Base-by-base conservation (phyloP, 1,284 basidiomycete species). In the Ustilago nuda region DNA sequence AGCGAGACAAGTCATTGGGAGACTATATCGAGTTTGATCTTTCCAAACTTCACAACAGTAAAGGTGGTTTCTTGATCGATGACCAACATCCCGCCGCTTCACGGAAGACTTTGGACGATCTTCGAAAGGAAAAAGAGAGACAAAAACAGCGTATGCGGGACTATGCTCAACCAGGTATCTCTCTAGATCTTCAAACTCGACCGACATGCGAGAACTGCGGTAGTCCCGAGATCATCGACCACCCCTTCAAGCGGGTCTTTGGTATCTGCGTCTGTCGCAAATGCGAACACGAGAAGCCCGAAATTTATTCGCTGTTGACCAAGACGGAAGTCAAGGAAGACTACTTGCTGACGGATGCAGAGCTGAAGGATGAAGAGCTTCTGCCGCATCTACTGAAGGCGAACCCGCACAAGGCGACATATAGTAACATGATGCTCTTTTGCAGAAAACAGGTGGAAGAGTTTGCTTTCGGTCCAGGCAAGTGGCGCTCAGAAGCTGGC, bases 351-450 rank as follows among this genome's bases (percentile, higher is more conserved):
- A 97, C 95, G 8, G 94, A 95, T 93, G 94, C 94, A 30, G 97
- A 99, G 86, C 89, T 99, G 37, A 91, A 92, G 61, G 97, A 99
- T 85, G 91, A 92, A 78, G 94, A 98, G 79, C 87, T 93, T 23
- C 89, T 99, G 72, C 96, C 95, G 0, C 97, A 99, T 86, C 88
- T 98, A 19, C 89, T 99, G 57, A 95, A 95, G 84, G 93, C 94
- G 4, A 99, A 99, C 84, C 97, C 97, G 2, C 95, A 99, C 88
- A 93, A 94, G 75, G 93, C 94, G 27, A 97, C 94, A 0, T 99
- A 94, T 85, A 93, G 92, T 55, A 99, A 99, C 88, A 99, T 99
- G 97, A 99, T 99, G 97, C 89, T 99, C 30, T 99, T 94, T 87
- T 89, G 98, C 8, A 91, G 97, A 30, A 92, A 89, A 80, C 95